Base-by-base conservation (phyloP, 176 grass and related monocot species). In the Paspalum notatum region DNA sequence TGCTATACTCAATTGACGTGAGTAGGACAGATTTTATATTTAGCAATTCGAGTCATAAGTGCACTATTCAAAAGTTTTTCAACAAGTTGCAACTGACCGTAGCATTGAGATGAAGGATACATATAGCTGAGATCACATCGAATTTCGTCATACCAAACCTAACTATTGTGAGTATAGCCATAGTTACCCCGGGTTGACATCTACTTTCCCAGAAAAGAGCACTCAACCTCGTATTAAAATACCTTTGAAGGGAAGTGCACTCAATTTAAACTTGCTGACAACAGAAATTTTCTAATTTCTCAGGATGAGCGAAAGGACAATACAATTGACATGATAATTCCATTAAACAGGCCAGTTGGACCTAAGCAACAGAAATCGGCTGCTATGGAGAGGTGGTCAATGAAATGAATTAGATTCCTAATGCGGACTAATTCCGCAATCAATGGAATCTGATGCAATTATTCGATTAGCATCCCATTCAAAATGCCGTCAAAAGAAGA, bases 391-490 rank as follows among this genome's bases (percentile, higher is more conserved):
- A 52, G 60, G 73, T 40, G 20, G 71, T 59, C 66, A 89, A 90
- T 85, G 83, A 76, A 89, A 82, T 90, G 78, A 90, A 90, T 85
- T 85, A 82, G 76, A 90, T 21, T 78, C 83, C 87, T 85, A 85
- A 73, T 71, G 59, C 59, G 37, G 58, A 75, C 74, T 85, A 85
- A 55, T 89, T 68, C 73, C 32, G 12, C 78, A 84, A 76, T 57
- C 75, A 90, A 78, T 90, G 66, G 67, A 90, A 85, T 72, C 66
- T 66, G 73, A 85, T 67, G 58, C 66, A 73, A 77, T 89, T 82
- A 89, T 90, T 82, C 78, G 20, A 82, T 85, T 77, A 78, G 83
- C 78, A 78, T 72, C 66, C 77, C 66, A 51, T 90, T 78, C 76
- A 84, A 74, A 85, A 80, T 39, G 61, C 44, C n/a, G 14, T 86